Evolutionary conservation across 768 basidiomycete genomes (phyloP).

Genomic region (Lactifluus rugatus): DNA sequence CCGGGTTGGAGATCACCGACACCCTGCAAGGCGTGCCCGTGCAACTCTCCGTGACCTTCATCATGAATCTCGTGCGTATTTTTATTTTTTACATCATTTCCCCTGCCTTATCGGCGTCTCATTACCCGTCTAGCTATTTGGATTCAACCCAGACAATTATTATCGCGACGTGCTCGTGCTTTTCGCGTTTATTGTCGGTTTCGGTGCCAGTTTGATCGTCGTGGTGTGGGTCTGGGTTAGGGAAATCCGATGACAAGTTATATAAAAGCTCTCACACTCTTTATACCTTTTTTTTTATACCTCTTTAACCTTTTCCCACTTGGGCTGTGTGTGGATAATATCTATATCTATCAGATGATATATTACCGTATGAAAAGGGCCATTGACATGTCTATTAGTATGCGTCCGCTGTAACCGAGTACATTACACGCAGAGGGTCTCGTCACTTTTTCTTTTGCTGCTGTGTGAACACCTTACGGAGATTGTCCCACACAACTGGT

Average conservation of each 20-base stretch:
- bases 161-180: constrained; percentile 84
- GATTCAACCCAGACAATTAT: constrained; percentile 72
- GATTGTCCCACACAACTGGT: constrained; percentile 79
- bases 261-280: neutral
- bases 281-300: neutral
- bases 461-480: constrained; percentile 53
- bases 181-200: constrained; percentile 79
- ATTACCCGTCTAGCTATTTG: constrained; percentile 54
- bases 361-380: neutral
- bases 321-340: neutral
- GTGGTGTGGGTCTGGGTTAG: constrained; percentile 70
- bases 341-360: constrained; percentile 2
- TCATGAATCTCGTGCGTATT: constrained; percentile 68
- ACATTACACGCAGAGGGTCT: neutral
- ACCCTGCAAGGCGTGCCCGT: constrained; percentile 74
- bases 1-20: constrained; percentile 79
- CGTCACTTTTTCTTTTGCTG: constrained; percentile 25
- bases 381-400: constrained; percentile 1
- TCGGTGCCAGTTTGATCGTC: constrained; percentile 59
- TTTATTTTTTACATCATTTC: neutral
- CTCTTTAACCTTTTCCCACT: neutral
- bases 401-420: neutral
- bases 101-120: neutral
- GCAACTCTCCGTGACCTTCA: constrained; percentile 65
- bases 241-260: constrained; percentile 49